Conservation (phyloP, 345 rosid genomes). For the Punica granatum region DNA sequence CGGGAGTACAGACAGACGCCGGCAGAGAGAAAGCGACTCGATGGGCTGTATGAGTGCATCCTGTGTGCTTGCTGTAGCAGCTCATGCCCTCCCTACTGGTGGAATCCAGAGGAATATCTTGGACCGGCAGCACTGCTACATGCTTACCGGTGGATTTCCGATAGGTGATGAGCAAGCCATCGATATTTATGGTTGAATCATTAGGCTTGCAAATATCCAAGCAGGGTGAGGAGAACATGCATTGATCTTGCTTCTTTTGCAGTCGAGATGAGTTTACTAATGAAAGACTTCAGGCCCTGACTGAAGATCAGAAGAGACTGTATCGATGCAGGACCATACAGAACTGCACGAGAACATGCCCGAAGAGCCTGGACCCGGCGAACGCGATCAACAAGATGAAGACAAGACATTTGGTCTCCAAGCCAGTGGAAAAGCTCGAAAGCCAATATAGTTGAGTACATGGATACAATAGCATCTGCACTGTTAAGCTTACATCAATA, state of each 20-base stretch:
- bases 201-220: too few species aligned
- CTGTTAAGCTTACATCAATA: too few species aligned
- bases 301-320: slow-evolving; percentile 41
- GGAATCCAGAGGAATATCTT: slow-evolving; percentile 62
- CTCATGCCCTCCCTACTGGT: slow-evolving; percentile 66
- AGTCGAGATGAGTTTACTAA: slow-evolving; percentile 48
- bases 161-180: slow-evolving; percentile 37
- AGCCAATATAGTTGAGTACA: not conserved
- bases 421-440: slow-evolving; percentile 18
- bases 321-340: slow-evolving; percentile 51
- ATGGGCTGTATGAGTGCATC: slow-evolving; percentile 68
- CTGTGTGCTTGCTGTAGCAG: slow-evolving; percentile 63
- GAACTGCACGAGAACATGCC: slow-evolving; percentile 57
- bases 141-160: slow-evolving; percentile 53
- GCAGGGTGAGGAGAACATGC: too few species aligned
- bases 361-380: slow-evolving; percentile 59
- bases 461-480: too few species aligned
- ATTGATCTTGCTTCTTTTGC: not conserved
- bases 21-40: slow-evolving; percentile 43
- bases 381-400: slow-evolving; percentile 54
- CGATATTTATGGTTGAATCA: not conserved
- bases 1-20: slow-evolving; percentile 47
- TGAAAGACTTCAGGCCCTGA: slow-evolving; percentile 42
- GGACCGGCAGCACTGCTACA: slow-evolving; percentile 66
- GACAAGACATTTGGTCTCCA: slow-evolving; percentile 27